Percentiles rank a stretch among this genome's conserved stretches.
Conservation (phyloP, 2,329 filamentous ascomycete genomes). For the Alternaria consortialis region DNA sequence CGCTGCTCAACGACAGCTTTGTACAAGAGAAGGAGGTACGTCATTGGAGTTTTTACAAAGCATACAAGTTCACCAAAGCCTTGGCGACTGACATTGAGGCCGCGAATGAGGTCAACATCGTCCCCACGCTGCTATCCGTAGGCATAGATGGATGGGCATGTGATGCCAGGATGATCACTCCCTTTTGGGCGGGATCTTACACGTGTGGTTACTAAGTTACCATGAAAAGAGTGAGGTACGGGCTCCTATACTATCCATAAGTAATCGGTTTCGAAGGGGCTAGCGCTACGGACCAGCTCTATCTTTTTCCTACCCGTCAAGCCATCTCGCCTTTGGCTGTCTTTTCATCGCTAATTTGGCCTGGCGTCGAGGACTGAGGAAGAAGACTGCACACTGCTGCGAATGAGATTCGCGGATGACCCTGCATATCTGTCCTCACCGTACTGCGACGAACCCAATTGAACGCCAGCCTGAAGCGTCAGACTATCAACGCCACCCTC, state of each 20-base stretch:
- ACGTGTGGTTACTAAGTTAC: background rate
- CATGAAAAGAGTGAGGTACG: background rate
- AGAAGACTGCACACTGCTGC: background rate
- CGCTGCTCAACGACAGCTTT: no score
- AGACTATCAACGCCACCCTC: conserved; percentile 39
- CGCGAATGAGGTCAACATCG: no score
- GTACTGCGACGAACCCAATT: background rate
- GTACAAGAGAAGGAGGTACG: no score
- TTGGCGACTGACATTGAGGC: no score
- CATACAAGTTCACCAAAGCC: no score
- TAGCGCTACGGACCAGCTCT: no score
- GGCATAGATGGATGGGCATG: no score
- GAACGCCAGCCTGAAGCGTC: conserved; percentile 14
- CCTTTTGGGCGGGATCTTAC: background rate
- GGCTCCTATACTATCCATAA: no score
- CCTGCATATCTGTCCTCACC: background rate
- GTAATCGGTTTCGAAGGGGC: no score
- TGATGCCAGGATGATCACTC: background rate
- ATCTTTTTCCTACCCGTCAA: no score
- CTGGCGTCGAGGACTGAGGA: background rate
- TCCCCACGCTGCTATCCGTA: no score
- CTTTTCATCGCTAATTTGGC: background rate
- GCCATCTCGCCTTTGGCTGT: background rate
- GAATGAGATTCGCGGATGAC: background rate
- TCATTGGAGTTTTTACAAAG: no score